These are phyloP conservation scores for Zygosaccharomyces pseudobailii DNA, from an alignment of 1,139 yeast species.

Conservation along the genomic window DNA sequence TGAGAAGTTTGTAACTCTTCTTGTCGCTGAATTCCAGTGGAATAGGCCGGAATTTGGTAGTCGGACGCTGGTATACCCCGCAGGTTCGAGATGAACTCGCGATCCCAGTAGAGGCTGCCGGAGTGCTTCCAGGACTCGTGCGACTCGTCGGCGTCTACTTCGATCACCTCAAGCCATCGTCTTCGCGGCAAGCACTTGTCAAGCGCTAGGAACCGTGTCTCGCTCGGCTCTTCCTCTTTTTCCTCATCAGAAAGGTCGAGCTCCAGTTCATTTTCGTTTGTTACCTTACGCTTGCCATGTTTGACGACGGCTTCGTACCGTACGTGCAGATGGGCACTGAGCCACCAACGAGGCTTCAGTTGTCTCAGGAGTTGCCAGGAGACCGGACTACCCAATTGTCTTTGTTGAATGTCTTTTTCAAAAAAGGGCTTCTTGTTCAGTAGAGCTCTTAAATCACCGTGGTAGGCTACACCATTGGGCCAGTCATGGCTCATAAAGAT, in stretches of 20 bases:
- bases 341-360: conserved; percentile 71
- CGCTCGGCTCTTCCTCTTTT: conserved; percentile 5
- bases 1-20: conserved; percentile 9
- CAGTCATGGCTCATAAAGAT: conserved; percentile 83
- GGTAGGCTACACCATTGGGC: conserved; percentile 75
- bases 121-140: conserved; percentile 21
- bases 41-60: conserved; percentile 10
- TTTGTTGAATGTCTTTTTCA: conserved; percentile 52
- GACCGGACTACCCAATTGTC: conserved; percentile 73
- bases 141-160: conserved; percentile 36
- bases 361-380: conserved; percentile 49
- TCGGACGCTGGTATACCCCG: conserved; percentile 18
- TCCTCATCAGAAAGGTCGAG: conserved; percentile 13
- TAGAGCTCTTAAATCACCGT: conserved; percentile 53
- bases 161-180: conserved; percentile 45
- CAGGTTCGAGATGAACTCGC: conserved; percentile 47
- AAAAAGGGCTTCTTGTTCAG: conserved; percentile 64
- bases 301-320: conserved; percentile 53
- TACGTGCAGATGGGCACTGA: conserved; percentile 86
- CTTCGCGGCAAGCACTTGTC: conserved; percentile 77
- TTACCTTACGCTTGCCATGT: conserved; percentile 29
- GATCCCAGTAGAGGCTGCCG: conserved; percentile 38
- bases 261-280: conserved; percentile 19
- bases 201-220: conserved; percentile 67
- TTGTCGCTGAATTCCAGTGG: conserved; percentile 9